phyloP scores from a whole-genome alignment of 225 moss, liverwort and hornwort species.

The Physcomitrellopsis africana region DNA sequence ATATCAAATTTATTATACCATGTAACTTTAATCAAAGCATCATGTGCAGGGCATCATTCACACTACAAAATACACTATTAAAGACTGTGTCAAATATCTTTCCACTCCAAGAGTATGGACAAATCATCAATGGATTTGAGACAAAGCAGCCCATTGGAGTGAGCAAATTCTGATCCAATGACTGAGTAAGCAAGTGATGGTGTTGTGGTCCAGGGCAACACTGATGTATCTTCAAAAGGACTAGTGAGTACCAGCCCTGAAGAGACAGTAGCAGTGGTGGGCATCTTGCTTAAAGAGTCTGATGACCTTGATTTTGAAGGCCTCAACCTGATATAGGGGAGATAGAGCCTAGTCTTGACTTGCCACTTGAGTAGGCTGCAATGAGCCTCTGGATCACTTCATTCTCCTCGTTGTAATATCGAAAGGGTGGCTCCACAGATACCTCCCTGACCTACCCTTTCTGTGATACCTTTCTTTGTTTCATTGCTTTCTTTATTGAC shows the following conservation, averaged over 20 bases:
- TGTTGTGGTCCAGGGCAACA: conserved; percentile 18
- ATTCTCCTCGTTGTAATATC: conserved; percentile 86
- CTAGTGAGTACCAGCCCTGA: conserved; percentile 25
- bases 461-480: neutral
- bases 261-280: conserved; percentile 20
- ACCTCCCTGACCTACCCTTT: conserved; percentile 35
- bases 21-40: conserved; percentile 16
- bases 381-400: conserved; percentile 95
- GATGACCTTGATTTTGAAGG: conserved; percentile 70
- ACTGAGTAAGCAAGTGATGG: conserved; percentile 31
- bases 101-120: conserved; percentile 34
- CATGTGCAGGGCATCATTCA: conserved; percentile 58
- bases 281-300: conserved; percentile 22
- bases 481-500: neutral
- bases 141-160: conserved; percentile 28
- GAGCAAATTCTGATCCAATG: conserved; percentile 21
- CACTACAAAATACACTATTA: conserved; percentile 77
- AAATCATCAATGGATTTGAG: conserved; percentile 19
- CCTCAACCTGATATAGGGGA: conserved; percentile 77
- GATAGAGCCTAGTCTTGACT: conserved; percentile 86
- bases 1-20: neutral
- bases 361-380: conserved; percentile 93
- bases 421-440: conserved; percentile 49
- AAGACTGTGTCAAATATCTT: conserved; percentile 89
- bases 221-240: conserved; percentile 24